Evolutionary conservation across 495 filamentous ascomycete species (phyloP).

Genomic region (Penicillium mononematosum): DNA sequence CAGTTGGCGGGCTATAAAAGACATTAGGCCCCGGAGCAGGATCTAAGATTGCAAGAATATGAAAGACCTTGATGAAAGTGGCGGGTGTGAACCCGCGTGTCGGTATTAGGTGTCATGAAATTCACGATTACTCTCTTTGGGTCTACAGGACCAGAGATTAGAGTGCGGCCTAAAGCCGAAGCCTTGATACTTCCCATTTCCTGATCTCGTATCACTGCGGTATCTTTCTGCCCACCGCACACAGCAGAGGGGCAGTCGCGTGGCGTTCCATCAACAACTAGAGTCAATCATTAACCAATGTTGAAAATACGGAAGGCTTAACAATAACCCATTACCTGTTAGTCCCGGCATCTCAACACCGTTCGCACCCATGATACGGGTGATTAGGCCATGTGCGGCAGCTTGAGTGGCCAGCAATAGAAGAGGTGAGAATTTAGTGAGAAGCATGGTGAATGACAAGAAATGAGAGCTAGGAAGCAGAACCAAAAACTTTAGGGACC

Average conservation of each 20-base stretch:
- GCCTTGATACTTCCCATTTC: conserved; percentile 40
- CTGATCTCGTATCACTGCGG: conserved; percentile 52
- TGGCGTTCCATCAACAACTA: conserved; percentile 57
- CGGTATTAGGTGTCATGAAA: conserved; percentile 28
- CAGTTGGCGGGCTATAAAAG: conserved; percentile 11
- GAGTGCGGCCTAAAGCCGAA: conserved; percentile 56
- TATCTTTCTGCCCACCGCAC: conserved; percentile 46
- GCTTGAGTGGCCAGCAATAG: conserved; percentile 25
- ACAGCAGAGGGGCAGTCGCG: conserved; percentile 52
- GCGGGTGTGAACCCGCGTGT: background rate
- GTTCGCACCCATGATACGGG: conserved; percentile 51
- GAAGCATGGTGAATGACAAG: background rate
- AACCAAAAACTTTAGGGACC: background rate
- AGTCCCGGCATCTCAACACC: conserved; percentile 55
- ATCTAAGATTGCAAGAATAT: background rate
- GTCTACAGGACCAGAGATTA: conserved; percentile 55
- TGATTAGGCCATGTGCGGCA: conserved; percentile 50
- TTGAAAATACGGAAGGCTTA: too few species aligned
- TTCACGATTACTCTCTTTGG: conserved; percentile 32
- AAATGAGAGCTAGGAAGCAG: background rate
- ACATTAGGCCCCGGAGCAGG: background rate
- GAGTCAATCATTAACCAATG: background rate
- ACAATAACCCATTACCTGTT: conserved; percentile 25
- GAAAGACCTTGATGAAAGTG: background rate
- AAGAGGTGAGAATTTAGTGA: background rate